These are phyloP conservation scores for Verticillium zaregamsianum DNA, from an alignment of 2,329 filamentous ascomycete species.

Conservation along the genomic window DNA sequence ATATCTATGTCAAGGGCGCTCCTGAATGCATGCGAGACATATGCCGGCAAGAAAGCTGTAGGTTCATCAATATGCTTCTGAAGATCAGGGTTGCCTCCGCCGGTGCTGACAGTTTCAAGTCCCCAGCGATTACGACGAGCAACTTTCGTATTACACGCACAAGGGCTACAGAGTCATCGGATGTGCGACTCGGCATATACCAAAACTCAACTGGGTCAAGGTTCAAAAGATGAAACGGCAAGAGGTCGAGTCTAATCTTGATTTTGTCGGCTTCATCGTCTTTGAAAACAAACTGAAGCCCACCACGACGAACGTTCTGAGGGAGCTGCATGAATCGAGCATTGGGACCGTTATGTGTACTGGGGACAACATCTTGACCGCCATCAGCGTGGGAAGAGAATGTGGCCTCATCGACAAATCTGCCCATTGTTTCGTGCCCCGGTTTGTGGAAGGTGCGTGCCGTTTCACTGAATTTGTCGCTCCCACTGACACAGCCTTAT, in stretches of 20 bases:
- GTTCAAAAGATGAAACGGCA: constrained; percentile 87
- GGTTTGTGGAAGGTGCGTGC: constrained; percentile 67
- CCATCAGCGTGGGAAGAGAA: constrained; percentile 90
- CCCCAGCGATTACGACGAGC: constrained; percentile 83
- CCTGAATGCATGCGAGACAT: constrained; percentile 96
- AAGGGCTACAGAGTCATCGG: constrained; percentile 95
- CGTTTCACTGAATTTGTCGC: not conserved
- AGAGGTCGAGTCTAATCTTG: constrained; percentile 77
- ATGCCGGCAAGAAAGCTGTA: constrained; percentile 75
- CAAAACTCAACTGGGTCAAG: constrained; percentile 88
- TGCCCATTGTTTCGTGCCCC: constrained; percentile 88
- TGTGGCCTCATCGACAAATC: constrained; percentile 76
- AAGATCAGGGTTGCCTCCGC: not conserved
- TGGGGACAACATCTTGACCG: constrained; percentile 95
- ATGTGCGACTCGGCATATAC: constrained; percentile 84
- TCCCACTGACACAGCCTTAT: not conserved
- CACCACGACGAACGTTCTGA: constrained; percentile 73
- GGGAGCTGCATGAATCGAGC: constrained; percentile 75
- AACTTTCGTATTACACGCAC: constrained; percentile 87
- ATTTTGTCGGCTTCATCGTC: constrained; percentile 94
- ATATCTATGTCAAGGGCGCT: constrained; percentile 93
- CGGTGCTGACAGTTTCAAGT: constrained; percentile 43
- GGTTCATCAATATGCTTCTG: constrained; percentile 26
- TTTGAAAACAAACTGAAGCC: constrained; percentile 98
- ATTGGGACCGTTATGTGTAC: constrained; percentile 96